Base-by-base conservation (phyloP, 2,329 filamentous ascomycete species). In the Onygenales sp. region DNA sequence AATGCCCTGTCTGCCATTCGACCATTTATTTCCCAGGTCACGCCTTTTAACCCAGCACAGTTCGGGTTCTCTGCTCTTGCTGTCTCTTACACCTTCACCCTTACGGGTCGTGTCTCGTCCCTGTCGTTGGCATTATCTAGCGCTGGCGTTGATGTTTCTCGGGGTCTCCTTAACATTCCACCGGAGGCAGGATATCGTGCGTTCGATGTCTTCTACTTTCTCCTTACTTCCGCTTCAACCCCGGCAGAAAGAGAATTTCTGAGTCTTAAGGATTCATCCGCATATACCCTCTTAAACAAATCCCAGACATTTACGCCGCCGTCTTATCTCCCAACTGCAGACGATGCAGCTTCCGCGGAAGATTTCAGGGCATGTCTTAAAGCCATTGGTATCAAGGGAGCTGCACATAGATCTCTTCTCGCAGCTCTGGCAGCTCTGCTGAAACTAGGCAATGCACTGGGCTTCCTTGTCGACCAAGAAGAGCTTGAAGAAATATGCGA, bases 151-250 rank as follows among this genome's bases (percentile, higher is more conserved):
- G 88, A 98, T 66, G 93, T 90, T 0, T 73, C 78, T 17, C 83
- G 83, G 57, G 93, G 92, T 43, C 76, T 98, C 9, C 75, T 96
- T 13, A 83, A 87, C 54, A 82, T 98, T 13, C 88, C 93, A 0
- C 71, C 83, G 0, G 84, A 95, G 65, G 66, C 83, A 6, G 93
- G 93, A 10, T 89, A 89, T 69, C 85, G 93, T 58, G 93, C 92
- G 3, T 98, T 98, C 62, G 92, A 98, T 65, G 93, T 95, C 49
- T 97, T 98, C 66, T 97, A 98, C 73, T 97, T 96, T 64, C 82
- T 98, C 0, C 78, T 97, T 43, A 94, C 91, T 0, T 90, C 87
- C n/a, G 87, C 88, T 0, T 95, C 93, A 0, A 93, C 89, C 1
- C 83, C 86, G 3, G 85, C 89, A 1, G 93, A 98, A 72, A 80